phyloP scores from a whole-genome alignment of 139 green algal species.

The Haematococcus sp. region DNA sequence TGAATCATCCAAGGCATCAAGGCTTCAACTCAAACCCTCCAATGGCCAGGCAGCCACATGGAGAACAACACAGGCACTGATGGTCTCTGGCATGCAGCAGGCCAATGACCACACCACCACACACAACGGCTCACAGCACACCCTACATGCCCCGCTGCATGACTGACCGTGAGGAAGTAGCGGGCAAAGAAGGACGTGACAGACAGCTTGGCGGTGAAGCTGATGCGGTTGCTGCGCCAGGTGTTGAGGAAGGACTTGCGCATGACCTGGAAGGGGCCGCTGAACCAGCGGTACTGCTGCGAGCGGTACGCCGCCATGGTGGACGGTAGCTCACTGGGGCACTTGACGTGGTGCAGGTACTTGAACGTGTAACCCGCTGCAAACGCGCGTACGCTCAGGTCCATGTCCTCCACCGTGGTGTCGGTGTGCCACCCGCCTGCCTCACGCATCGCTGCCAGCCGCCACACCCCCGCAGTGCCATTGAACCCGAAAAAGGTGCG shows the following conservation, averaged over 20 bases:
- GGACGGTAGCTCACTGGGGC: constrained; percentile 79
- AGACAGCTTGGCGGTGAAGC: not conserved
- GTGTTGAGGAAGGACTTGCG: constrained; percentile 48
- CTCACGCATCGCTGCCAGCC: constrained; percentile 68
- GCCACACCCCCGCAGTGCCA: constrained; percentile 49
- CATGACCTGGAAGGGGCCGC: constrained; percentile 54
- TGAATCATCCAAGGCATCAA: too few relatives aligned
- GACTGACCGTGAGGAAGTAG: too few relatives aligned
- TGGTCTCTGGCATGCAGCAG: too few relatives aligned
- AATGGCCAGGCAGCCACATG: too few relatives aligned
- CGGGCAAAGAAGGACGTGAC: too few relatives aligned
- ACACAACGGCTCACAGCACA: too few relatives aligned
- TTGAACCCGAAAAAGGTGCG: constrained; percentile 61
- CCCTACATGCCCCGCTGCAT: too few relatives aligned
- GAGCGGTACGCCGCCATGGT: constrained; percentile 92
- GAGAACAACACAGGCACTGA: too few relatives aligned
- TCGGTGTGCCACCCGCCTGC: constrained; percentile 88
- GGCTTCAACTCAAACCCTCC: too few relatives aligned
- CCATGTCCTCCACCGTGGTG: constrained; percentile 88
- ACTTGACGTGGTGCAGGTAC: constrained; percentile 58
- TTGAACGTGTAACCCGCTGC: constrained; percentile 42
- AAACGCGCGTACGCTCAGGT: constrained; percentile 51
- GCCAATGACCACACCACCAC: too few relatives aligned
- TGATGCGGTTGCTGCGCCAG: constrained; percentile 33
- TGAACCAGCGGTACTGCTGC: constrained; percentile 88